These are phyloP conservation scores for Vaccinium darrowii DNA, from an alignment of 148 eudicot species.

Conservation along the genomic window DNA sequence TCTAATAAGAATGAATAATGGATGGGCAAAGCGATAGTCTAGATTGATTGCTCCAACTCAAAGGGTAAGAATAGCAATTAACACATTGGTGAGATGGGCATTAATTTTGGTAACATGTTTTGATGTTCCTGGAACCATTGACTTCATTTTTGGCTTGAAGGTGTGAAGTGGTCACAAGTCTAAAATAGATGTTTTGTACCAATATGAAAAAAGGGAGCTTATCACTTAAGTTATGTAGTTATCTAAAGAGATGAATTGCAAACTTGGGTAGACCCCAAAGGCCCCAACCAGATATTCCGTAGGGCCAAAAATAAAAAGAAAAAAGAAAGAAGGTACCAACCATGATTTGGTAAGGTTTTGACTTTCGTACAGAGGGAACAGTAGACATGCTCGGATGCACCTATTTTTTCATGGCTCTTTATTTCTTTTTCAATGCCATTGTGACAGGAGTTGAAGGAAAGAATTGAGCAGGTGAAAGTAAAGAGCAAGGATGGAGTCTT, in stretches of 20 bases:
- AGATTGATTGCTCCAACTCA: not conserved
- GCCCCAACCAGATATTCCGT: no score
- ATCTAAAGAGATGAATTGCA: not conserved
- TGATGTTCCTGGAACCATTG: not conserved
- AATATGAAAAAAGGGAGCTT: not conserved
- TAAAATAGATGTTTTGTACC: not conserved
- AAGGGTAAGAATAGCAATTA: not conserved
- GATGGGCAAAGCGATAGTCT: not conserved
- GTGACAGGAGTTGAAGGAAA: constrained; percentile 78
- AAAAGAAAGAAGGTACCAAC: not conserved
- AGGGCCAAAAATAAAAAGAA: no score
- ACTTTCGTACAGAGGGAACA: not conserved
- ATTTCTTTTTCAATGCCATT: not conserved
- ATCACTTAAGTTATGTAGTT: not conserved
- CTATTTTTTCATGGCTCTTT: not conserved
- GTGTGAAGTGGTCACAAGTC: not conserved
- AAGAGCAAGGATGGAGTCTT: constrained; percentile 51
- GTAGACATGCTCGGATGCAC: not conserved
- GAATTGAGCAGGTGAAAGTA: constrained; percentile 63
- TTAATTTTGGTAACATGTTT: not conserved
- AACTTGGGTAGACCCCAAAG: not conserved
- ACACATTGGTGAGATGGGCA: not conserved
- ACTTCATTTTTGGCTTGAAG: not conserved
- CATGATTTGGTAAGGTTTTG: not conserved
- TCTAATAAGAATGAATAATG: not conserved